These are phyloP conservation scores for Austroboletus niveus DNA, from an alignment of 1,284 basidiomycete species.

Conservation along the genomic window DNA sequence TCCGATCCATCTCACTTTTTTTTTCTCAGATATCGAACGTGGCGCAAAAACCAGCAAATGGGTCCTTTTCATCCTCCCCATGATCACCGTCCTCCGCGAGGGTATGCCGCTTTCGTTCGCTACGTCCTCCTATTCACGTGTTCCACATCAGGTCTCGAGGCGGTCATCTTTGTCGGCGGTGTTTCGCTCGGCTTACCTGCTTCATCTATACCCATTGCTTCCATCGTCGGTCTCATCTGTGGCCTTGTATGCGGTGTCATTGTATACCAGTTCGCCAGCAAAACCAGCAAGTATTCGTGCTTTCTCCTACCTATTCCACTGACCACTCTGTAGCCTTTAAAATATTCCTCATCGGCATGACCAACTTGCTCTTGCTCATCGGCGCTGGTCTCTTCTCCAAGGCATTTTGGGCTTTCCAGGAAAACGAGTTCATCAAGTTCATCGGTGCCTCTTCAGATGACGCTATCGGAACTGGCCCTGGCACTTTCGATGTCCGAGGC, in stretches of 20 bases:
- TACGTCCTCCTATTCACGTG: neutral
- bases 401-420: conserved; percentile 68
- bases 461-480: conserved; percentile 74
- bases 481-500: conserved; percentile 74
- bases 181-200: conserved; percentile 83
- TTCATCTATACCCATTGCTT: conserved; percentile 83
- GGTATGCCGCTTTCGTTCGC: conserved; percentile 42
- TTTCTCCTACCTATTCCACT: neutral
- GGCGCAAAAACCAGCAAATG: conserved; percentile 65
- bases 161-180: conserved; percentile 90
- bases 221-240: conserved; percentile 77
- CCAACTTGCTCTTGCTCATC: conserved; percentile 86
- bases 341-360: conserved; percentile 85
- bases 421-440: conserved; percentile 63
- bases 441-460: conserved; percentile 81
- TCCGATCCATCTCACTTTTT: neutral
- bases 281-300: conserved; percentile 52
- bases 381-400: conserved; percentile 87
- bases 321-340: conserved; percentile 51
- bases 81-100: conserved; percentile 90
- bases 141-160: conserved; percentile 66
- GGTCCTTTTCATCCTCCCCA: conserved; percentile 83
- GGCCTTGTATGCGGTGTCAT: conserved; percentile 69
- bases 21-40: conserved; percentile 36
- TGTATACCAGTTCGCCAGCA: conserved; percentile 75